These are phyloP conservation scores for Sugiyamaella xylanicola DNA, from an alignment of 1,139 yeast genomes.

Conservation along the genomic window DNA sequence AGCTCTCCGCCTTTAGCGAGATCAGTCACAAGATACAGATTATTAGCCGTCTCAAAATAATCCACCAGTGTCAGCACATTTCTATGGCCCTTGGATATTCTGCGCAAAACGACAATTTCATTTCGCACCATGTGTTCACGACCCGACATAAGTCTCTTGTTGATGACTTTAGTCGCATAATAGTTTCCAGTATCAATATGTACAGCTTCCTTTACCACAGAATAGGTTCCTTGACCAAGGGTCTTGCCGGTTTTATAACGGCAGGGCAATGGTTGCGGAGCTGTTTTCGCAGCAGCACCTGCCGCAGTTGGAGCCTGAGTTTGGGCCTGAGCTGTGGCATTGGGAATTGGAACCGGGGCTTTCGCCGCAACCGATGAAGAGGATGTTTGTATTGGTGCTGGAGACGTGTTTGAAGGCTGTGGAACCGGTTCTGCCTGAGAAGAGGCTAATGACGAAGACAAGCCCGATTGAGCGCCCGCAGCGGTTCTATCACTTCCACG, in stretches of 20 bases:
- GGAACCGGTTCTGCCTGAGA: neutral
- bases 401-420: neutral
- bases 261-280: constrained; percentile 37
- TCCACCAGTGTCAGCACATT: constrained; percentile 67
- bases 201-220: constrained; percentile 46
- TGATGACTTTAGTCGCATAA: constrained; percentile 49
- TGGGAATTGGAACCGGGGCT: too few species aligned
- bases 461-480: neutral
- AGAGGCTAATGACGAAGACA: neutral
- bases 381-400: neutral
- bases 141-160: constrained; percentile 48
- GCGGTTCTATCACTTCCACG: neutral
- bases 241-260: constrained; percentile 41
- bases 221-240: constrained; percentile 47
- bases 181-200: constrained; percentile 44
- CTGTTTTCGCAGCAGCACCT: neutral
- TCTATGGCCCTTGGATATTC: constrained; percentile 52
- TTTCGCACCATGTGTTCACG: constrained; percentile 54
- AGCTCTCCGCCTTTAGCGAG: constrained; percentile 72
- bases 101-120: constrained; percentile 57
- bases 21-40: constrained; percentile 64
- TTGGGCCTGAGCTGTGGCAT: too few species aligned
- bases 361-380: too few species aligned
- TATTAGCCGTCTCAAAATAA: constrained; percentile 66
- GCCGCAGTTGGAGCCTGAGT: neutral